A percentile compares a stretch with the other conserved stretches of the same genome.
Evolutionary conservation across 208 protist genomes (phyloP).

Genomic region (Leishmania lainsoni): DNA sequence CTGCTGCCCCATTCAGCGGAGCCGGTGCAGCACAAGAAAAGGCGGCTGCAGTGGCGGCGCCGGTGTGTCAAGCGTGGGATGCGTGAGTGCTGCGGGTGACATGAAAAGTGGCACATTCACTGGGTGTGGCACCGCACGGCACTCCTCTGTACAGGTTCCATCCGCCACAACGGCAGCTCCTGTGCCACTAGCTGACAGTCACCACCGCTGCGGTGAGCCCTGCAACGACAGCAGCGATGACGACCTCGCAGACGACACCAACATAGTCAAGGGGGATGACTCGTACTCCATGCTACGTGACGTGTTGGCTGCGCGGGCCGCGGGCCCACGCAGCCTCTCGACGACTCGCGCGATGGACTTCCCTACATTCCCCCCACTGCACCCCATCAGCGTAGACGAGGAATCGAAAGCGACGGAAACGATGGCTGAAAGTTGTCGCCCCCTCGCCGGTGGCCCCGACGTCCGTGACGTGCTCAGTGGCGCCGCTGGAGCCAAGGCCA

Average conservation of each 20-base stretch:
- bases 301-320: conserved; percentile 25
- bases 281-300: conserved; percentile 12
- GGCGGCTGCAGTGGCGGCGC: not conserved
- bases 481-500: not conserved
- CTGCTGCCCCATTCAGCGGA: conserved; percentile 6
- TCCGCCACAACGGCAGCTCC: not conserved
- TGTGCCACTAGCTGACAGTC: too few species aligned
- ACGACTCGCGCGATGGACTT: conserved; percentile 6
- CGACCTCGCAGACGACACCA: too few species aligned
- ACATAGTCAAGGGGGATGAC: not conserved
- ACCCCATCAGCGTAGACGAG: conserved; percentile 23
- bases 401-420: conserved; percentile 1
- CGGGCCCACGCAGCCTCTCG: conserved; percentile 19
- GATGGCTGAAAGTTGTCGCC: not conserved
- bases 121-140: not conserved
- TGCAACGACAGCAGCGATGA: not conserved
- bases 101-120: not conserved
- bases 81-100: not conserved
- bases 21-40: conserved; percentile 5
- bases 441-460: not conserved
- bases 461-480: not conserved
- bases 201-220: not conserved
- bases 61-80: not conserved
- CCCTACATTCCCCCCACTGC: conserved; percentile 26
- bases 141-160: not conserved